A percentile compares a stretch with the other conserved stretches of the same genome.
These are phyloP conservation scores for Passalora sequoiae DNA, from an alignment of 2,329 filamentous ascomycete species.

Conservation along the genomic window DNA sequence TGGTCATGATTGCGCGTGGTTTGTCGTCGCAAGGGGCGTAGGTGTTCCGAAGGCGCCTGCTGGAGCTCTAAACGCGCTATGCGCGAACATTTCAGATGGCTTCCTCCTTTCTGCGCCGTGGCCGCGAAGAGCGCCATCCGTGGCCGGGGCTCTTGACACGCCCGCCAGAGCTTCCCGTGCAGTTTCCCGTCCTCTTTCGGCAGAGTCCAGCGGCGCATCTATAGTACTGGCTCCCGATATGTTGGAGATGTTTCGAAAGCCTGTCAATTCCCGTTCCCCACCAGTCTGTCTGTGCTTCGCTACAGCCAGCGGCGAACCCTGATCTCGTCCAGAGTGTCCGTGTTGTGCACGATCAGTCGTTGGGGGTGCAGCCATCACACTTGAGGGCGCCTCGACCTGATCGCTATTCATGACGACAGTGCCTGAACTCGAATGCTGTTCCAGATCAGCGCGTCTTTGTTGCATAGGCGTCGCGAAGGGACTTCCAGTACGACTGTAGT, in stretches of 20 bases:
- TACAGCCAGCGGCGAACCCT: conserved; percentile 26
- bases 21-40: conserved; percentile 4
- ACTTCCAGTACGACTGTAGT: conserved; percentile 16
- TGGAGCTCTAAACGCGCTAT: conserved; percentile 23
- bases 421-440: conserved; percentile 24
- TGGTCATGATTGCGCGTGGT: neutral
- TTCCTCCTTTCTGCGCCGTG: conserved; percentile 16
- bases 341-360: conserved; percentile 23
- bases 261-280: conserved; percentile 17
- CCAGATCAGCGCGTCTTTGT: conserved; percentile 21
- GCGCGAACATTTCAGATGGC: conserved; percentile 22
- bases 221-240: conserved; percentile 37
- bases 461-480: conserved; percentile 31
- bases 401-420: conserved; percentile 27
- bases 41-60: conserved; percentile 20
- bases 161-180: conserved; percentile 12
- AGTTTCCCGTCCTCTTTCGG: conserved; percentile 19
- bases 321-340: conserved; percentile 9
- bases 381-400: conserved; percentile 30
- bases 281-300: conserved; percentile 28
- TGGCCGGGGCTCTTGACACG: conserved; percentile 20
- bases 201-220: conserved; percentile 27
- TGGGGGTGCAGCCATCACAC: conserved; percentile 27
- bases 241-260: conserved; percentile 36
- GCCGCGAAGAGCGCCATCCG: conserved; percentile 26